Evolutionary conservation across 371 early-diverging fungal species (phyloP), one percentile per base, ranked within the genome.

Genomic region (Capniomyces stellatus): DNA sequence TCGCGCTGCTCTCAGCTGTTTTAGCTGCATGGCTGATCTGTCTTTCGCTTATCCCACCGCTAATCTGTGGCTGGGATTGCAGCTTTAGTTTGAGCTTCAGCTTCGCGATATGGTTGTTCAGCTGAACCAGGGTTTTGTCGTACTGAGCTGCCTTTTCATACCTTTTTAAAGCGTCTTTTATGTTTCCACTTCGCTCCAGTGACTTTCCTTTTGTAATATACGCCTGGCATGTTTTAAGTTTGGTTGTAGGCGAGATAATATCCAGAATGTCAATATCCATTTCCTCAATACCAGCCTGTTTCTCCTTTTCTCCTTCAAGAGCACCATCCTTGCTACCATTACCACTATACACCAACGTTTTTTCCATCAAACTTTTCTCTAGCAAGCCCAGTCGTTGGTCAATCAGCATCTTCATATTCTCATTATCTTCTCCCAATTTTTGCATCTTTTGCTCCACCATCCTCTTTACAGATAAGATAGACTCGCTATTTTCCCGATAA

Each of bases 181-280:
- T 29, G 1, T 74, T 58, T 35, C 71, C 71, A 21, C 59, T 50
- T 25, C 65, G 59, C 47, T 72, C 72, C 6, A 71, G 58, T 56
- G 62, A 58, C 23, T 68, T 58, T 15, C 64, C 73, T 23, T 63
- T 59, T 29, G 59, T 60, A 19, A 73, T 60, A 58, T 64, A 69
- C 0, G 74, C 73, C 15, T 64, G 58, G 40, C 70, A 68, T n/a
- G 64, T 72, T 49, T 72, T 72, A 21, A 69, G 71, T 46, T 72
- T 72, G 0, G 73, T 72, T 4, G 63, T 60, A 8, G 73, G 73
- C 23, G 74, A 67, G 22, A 72, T 62, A 43, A 72, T 39, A 13
- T 71, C 64, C 2, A 71, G 56, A 2, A 72, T 58, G 27, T 47
- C 57, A 29, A 58, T 54, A 10, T 46, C 40, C 29, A 46, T 44